Evolutionary conservation across 1,139 yeast genomes (phyloP), one percentile per base, ranked within the genome.

Genomic region (Trichomonascaceae sp.): DNA sequence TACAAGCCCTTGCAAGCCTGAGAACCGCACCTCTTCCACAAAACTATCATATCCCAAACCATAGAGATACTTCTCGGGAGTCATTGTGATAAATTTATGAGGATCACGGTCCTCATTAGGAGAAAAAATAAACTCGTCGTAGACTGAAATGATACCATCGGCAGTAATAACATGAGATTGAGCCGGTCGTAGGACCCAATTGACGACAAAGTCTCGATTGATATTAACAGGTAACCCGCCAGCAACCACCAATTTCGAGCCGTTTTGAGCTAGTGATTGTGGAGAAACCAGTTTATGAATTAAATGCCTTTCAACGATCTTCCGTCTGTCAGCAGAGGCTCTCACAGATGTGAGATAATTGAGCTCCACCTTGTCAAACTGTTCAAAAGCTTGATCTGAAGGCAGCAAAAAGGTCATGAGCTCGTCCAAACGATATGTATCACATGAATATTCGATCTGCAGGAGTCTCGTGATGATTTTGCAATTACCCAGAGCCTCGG

Each of bases 21-120:
- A 78, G 58, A 87, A 81, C 51, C 80, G 73, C 20, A 89, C 64
- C 63, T 89, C 96, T 20, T 79, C 77, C 2, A 87, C 95, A 66
- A 88, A 84, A 32, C 75, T 75, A 1, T 84, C 75, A 51, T 82
- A 84, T 56, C 82, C 83, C 55, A 90, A 70, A 0, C 96, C 96
- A 61, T 80, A 77, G 8, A 91, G 71, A 52, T 87, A 82, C 65
- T 85, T 89, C 59, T 85, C 77, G 0, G 91, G 86, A n/a, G 83
- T 82, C 70, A 87, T 81, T 0, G 70, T 68, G 7, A 74, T 51
- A 2, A 63, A 50, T 1, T 55, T 52, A 27, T 55, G 27, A 13
- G 76, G 65, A 12, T 74, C 60, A 1, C 70, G 61, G 0, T 67
- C 56, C 45, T 81, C 69, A 55, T 80, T 70, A 20, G 70, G 54